phyloP scores from a whole-genome alignment of 176 grass and related monocot species.

The Oryza brachyantha region DNA sequence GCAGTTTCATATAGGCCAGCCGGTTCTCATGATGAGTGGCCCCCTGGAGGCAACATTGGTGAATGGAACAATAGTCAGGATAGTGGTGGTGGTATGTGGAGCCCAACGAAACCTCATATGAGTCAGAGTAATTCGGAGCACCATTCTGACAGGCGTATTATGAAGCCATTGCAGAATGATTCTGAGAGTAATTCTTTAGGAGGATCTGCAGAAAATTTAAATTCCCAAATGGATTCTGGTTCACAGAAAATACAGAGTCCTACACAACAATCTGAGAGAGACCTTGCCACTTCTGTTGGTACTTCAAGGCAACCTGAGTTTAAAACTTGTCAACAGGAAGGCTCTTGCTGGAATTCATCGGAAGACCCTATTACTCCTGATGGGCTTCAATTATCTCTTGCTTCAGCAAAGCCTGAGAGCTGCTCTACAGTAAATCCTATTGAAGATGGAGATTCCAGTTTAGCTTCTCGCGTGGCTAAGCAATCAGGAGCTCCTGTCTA shows the following conservation, averaged over 20 bases:
- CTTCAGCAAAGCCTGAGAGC: conserved; percentile 30
- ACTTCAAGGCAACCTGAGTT: conserved; percentile 25
- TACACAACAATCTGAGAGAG: conserved; percentile 29
- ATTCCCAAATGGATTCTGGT: conserved; percentile 24
- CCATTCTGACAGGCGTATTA: conserved; percentile 33
- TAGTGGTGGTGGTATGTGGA: conserved; percentile 55
- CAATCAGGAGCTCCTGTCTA: conserved; percentile 18
- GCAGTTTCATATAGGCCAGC: conserved; percentile 28
- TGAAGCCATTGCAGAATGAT: conserved; percentile 44
- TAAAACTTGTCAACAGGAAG: conserved; percentile 15
- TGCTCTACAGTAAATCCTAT: conserved; percentile 32
- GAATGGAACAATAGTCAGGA: conserved; percentile 41
- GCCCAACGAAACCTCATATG: conserved; percentile 21
- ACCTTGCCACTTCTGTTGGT: conserved; percentile 12
- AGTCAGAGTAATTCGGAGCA: conserved; percentile 33
- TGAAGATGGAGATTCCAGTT: conserved; percentile 40
- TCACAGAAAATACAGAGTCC: conserved; percentile 18
- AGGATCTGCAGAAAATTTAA: conserved; percentile 35
- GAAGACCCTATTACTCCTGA: conserved; percentile 21
- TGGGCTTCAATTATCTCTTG: conserved; percentile 30
- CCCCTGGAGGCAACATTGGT: conserved; percentile 23
- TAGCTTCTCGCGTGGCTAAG: conserved; percentile 25
- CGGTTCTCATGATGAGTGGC: conserved; percentile 32
- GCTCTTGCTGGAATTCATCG: conserved; percentile 22
- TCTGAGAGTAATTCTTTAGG: conserved; percentile 33